phyloP scores from a whole-genome alignment of 1,284 basidiomycete species.

The Boletellus deceptivus region DNA sequence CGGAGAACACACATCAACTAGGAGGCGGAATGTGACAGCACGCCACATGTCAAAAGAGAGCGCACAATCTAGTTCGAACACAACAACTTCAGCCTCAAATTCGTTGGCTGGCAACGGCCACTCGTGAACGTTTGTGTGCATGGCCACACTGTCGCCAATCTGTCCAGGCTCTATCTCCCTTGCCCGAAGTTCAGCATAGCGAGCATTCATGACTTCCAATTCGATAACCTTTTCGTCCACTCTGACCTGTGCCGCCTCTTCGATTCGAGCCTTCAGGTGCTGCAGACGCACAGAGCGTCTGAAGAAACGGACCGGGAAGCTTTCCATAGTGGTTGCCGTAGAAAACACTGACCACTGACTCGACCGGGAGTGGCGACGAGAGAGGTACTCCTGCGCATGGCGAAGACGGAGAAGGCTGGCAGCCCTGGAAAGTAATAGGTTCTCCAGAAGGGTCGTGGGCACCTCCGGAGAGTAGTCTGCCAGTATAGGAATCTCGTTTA shows the following conservation, averaged over 20 bases:
- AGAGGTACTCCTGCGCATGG: slow-evolving; percentile 31
- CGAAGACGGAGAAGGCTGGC: neutral
- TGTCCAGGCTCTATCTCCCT: neutral
- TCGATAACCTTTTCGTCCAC: neutral
- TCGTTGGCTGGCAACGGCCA: neutral
- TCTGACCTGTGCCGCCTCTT: neutral
- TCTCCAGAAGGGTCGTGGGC: neutral
- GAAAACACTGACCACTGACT: slow-evolving; percentile 22
- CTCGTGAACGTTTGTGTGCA: neutral
- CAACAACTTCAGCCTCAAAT: slow-evolving; percentile 26
- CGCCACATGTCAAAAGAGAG: slow-evolving; percentile 44
- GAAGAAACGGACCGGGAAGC: slow-evolving; percentile 26
- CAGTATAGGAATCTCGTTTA: neutral
- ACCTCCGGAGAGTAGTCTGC: neutral
- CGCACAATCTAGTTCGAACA: slow-evolving; percentile 49
- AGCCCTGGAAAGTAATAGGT: neutral
- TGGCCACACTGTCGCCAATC: neutral
- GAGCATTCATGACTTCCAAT: neutral
- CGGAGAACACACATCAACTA: slow-evolving; percentile 33
- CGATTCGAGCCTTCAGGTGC: neutral
- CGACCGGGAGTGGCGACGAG: slow-evolving; percentile 21
- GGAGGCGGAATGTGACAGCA: slow-evolving; percentile 37
- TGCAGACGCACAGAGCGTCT: neutral
- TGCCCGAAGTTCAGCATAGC: neutral
- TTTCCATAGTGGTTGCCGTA: neutral